Percentiles rank a stretch among this genome's conserved stretches.
Evolutionary conservation across 2,329 filamentous ascomycete species (phyloP).

Genomic region (Coniochaeta ligniaria): DNA sequence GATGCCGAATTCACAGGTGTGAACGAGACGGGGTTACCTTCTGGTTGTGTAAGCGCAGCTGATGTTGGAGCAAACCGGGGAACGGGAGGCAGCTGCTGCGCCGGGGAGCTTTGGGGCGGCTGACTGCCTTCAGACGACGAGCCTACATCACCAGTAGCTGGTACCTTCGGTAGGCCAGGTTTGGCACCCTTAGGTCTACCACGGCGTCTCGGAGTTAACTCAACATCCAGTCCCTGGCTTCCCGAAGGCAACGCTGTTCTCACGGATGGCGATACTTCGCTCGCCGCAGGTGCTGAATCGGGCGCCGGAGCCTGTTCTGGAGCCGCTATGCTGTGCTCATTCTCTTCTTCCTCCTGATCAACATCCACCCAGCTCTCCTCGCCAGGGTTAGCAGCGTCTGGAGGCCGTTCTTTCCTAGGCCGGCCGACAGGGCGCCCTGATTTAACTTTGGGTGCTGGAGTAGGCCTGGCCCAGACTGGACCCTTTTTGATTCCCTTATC

Average conservation of each 20-base stretch:
- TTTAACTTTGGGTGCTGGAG: conserved; percentile 3
- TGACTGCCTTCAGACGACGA: neutral
- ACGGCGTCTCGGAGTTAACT: conserved; percentile 25
- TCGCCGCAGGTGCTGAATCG: neutral
- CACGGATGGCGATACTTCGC: neutral
- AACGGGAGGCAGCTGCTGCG: neutral
- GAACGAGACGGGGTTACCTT: neutral
- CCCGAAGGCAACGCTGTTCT: neutral
- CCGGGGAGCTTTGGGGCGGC: neutral
- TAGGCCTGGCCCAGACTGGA: conserved; percentile 13
- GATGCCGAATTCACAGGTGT: conserved; percentile 3
- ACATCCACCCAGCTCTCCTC: conserved; percentile 40
- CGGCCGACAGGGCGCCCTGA: neutral
- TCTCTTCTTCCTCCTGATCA: conserved; percentile 27
- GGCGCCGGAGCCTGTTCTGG: conserved; percentile 4
- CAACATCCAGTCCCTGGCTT: conserved; percentile 2
- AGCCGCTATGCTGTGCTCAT: conserved; percentile 14
- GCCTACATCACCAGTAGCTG: neutral
- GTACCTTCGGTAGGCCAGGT: conserved; percentile 34
- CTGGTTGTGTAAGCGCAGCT: neutral
- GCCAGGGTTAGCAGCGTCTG: conserved; percentile 7
- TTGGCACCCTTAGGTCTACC: conserved; percentile 47
- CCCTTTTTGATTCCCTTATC: conserved; percentile 47
- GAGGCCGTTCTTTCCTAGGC: neutral
- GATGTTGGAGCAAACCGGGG: conserved; percentile 4